A percentile compares a stretch with the other conserved stretches of the same genome.
phyloP scores from a whole-genome alignment of 2,329 filamentous ascomycete genomes.

The Fusarium sp. region DNA sequence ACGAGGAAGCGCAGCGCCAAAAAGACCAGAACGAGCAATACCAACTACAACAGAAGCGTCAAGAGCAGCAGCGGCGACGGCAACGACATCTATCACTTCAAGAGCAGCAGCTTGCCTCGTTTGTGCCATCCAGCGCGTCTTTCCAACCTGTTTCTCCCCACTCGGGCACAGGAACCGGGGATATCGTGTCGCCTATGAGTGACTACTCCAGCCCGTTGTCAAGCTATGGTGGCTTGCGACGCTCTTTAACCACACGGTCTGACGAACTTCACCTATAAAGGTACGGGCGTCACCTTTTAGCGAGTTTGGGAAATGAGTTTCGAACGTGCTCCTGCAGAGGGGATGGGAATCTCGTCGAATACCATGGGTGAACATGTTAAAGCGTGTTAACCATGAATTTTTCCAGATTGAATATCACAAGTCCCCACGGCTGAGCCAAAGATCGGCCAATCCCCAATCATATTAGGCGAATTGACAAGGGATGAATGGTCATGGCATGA shows the following conservation, averaged over 20 bases:
- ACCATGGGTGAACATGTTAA: neutral
- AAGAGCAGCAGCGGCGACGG: constrained; percentile 10
- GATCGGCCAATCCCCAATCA: neutral
- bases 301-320: neutral
- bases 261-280: constrained; percentile 41
- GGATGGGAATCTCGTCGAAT: no score
- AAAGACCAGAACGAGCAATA: constrained; percentile 11
- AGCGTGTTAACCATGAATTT: neutral
- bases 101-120: constrained; percentile 16
- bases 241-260: constrained; percentile 45
- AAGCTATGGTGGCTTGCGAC: constrained; percentile 35
- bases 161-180: constrained; percentile 38
- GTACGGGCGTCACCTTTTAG: no score
- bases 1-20: constrained; percentile 14
- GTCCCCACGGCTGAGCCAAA: no score
- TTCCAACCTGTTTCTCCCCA: constrained; percentile 29
- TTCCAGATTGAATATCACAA: neutral
- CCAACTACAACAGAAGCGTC: constrained; percentile 18
- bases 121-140: constrained; percentile 25
- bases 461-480: neutral
- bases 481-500: neutral
- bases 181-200: constrained; percentile 45
- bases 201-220: constrained; percentile 44
- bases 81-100: constrained; percentile 29
- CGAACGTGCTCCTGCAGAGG: neutral